A percentile compares a stretch with the other conserved stretches of the same genome.
Evolutionary conservation across 768 basidiomycete species (phyloP).

Genomic region (Tephrocybe sp.): DNA sequence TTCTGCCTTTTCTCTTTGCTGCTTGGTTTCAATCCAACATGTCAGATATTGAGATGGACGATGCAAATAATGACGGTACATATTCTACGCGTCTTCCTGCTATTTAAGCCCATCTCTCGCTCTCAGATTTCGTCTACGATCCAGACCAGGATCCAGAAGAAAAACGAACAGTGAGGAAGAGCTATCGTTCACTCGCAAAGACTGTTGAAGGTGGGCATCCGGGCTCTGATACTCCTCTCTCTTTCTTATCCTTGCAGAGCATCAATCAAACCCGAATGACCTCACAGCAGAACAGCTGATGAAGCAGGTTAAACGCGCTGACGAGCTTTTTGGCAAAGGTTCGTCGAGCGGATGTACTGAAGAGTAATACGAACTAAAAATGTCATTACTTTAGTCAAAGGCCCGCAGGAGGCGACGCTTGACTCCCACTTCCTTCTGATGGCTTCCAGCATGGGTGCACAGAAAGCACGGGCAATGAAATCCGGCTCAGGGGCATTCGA

Average conservation of each 20-base stretch:
- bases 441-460: constrained; percentile 75
- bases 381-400: constrained; percentile 52
- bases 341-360: constrained; percentile 1
- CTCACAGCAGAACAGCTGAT: constrained; percentile 55
- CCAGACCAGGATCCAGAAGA: constrained; percentile 84
- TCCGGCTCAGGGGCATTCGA: constrained; percentile 88
- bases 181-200: constrained; percentile 67
- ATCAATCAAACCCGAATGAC: constrained; percentile 53
- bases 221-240: neutral
- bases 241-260: constrained; percentile 27
- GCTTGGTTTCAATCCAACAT: constrained; percentile 16
- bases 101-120: neutral
- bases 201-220: constrained; percentile 55
- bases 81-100: neutral
- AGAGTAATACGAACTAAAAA: neutral
- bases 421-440: constrained; percentile 81
- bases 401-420: constrained; percentile 84
- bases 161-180: constrained; percentile 68
- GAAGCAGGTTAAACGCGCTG: constrained; percentile 52
- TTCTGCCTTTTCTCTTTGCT: neutral
- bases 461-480: constrained; percentile 90
- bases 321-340: constrained; percentile 67
- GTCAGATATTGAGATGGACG: constrained; percentile 31
- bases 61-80: constrained; percentile 12
- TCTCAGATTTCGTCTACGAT: constrained; percentile 55